Percentiles rank a stretch among this genome's conserved stretches.
Evolutionary conservation across 2,329 filamentous ascomycete genomes (phyloP).

Genomic region (Peltaster fructicola): DNA sequence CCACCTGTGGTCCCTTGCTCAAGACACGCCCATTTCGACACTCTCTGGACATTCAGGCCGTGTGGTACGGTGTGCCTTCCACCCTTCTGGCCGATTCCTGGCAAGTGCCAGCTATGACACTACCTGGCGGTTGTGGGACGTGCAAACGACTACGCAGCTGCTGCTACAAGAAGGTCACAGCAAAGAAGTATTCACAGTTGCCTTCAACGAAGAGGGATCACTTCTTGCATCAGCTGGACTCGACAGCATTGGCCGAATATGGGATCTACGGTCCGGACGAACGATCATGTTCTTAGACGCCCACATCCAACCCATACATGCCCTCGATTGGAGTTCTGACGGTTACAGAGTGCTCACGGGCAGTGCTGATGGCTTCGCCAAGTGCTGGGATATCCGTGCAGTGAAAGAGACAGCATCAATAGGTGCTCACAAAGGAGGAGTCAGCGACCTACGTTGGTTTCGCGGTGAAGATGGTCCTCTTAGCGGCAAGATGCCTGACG

Average conservation of each 20-base stretch:
- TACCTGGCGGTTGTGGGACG: slow-evolving; percentile 70
- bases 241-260: slow-evolving; percentile 86
- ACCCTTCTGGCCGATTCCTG: slow-evolving; percentile 75
- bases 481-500: slow-evolving; percentile 39
- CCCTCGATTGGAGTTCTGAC: slow-evolving; percentile 79
- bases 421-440: slow-evolving; percentile 77
- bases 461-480: slow-evolving; percentile 66
- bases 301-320: slow-evolving; percentile 85
- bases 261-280: slow-evolving; percentile 82
- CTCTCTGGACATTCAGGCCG: slow-evolving; percentile 70
- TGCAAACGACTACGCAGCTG: slow-evolving; percentile 5
- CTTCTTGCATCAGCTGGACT: slow-evolving; percentile 80
- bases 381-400: slow-evolving; percentile 92
- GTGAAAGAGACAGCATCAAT: slow-evolving; percentile 70
- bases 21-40: slow-evolving; percentile 70
- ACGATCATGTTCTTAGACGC: slow-evolving; percentile 93
- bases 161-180: slow-evolving; percentile 47
- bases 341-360: slow-evolving; percentile 85
- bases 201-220: slow-evolving; percentile 82
- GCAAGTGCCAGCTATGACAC: slow-evolving; percentile 92
- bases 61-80: slow-evolving; percentile 84
- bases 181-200: slow-evolving; percentile 75
- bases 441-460: slow-evolving; percentile 87
- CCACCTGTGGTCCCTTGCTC: slow-evolving; percentile 74
- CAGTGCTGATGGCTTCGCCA: slow-evolving; percentile 86